Base-by-base conservation (phyloP, 768 basidiomycete genomes). In the Collybiopsis confluens region DNA sequence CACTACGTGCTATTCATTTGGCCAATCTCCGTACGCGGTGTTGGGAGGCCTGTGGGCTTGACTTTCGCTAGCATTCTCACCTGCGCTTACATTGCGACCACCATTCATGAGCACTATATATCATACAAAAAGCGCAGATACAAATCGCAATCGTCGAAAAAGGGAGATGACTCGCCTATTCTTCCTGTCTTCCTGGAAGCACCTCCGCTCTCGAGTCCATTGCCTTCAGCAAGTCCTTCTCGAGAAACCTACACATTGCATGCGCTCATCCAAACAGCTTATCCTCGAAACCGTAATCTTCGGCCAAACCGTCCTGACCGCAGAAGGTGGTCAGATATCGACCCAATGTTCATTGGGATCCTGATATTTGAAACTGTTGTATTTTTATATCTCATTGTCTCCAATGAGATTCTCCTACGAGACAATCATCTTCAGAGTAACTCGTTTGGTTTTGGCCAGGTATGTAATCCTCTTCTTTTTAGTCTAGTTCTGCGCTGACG, bases 261-360 rank as follows among this genome's bases (percentile, higher is more conserved):
- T 26, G 24, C 37, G 26, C 43, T 28, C 8, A 10, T 9, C 33
- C 38, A 7, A 40, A 10, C 4, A 13, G 15, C 18, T 30, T 5
- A 11, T 33, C 27, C 33, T 7, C 47, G 47, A 18, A 23, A 7
- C 36, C 26, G n/a, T 6, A 13, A 33, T 33, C 30, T 6, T 6
- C 30, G 30, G 26, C 38, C 33, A 18, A 52, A 62, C 43, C 65
- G 69, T 20, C 70, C 67, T 10, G 64, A 63, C 54, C 68, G 66
- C 42, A 63, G 65, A 24, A 61, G 63, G 41, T 73, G 69, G 70
- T 60, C 62, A 30, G 62, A 69, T 28, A 53, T 72, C 23, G 72
- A 74, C 49, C 71, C 73, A 16, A 73, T 74, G 71, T 60, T 75
- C 40, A 63, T 76, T 16, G 72, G 73, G 8, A 66, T 74, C 27